Conservation (phyloP, 2,329 filamentous ascomycete genomes). For the Fusarium floridanum region DNA sequence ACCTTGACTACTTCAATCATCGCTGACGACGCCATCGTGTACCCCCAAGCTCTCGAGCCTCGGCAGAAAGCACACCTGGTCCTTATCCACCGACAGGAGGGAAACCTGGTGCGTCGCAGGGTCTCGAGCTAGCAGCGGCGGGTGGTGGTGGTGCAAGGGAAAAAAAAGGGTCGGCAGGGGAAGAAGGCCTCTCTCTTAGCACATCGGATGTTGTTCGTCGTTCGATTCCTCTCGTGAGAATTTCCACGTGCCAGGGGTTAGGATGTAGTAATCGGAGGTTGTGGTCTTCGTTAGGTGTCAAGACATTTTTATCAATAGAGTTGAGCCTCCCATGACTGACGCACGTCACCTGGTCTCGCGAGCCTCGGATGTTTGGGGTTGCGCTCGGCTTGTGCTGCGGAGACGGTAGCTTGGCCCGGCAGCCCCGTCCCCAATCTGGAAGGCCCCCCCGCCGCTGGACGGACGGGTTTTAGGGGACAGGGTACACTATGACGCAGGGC, state of each 20-base stretch:
- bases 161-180: constrained; percentile 4
- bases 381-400: constrained; percentile 41
- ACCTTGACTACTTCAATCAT: constrained; percentile 49
- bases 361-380: constrained; percentile 38
- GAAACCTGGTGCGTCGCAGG: constrained; percentile 20
- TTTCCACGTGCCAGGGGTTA: constrained; percentile 9
- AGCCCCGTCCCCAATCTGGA: neutral
- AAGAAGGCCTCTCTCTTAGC: constrained; percentile 6
- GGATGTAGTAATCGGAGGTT: neutral
- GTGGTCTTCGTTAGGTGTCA: constrained; percentile 3
- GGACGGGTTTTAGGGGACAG: constrained; percentile 13
- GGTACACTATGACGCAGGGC: constrained; percentile 36
- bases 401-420: constrained; percentile 27
- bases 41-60: constrained; percentile 32
- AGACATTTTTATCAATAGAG: constrained; percentile 27
- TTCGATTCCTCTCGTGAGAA: constrained; percentile 13
- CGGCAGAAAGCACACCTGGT: constrained; percentile 29
- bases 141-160: neutral
- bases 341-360: constrained; percentile 35
- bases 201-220: constrained; percentile 34
- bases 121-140: constrained; percentile 5
- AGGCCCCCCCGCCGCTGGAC: neutral
- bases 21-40: constrained; percentile 46
- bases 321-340: constrained; percentile 21
- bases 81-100: neutral